Base-by-base conservation (phyloP, 2,329 filamentous ascomycete genomes). In the Aspergillus eucalypticola region DNA sequence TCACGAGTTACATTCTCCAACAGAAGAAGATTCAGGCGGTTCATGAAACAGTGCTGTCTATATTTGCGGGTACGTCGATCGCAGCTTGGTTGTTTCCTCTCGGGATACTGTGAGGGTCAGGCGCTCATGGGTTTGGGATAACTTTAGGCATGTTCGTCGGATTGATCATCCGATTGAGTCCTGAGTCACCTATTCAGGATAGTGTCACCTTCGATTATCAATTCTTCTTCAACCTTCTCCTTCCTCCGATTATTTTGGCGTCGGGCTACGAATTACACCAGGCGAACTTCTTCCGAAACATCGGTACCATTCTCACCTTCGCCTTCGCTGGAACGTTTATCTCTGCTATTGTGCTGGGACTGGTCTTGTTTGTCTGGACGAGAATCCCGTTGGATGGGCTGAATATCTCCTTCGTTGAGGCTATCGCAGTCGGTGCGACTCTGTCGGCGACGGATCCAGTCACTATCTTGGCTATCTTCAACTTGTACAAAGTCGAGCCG, bases 261-360 rank as follows among this genome's bases (percentile, higher is more conserved):
- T 97, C 94, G 15, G 95, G 95, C 57, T 99, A 98, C 79, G 95
- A 99, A 78, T 79, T 99, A 62, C 95, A 99, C 76, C 95, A 99
- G 80, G 93, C 91, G 69, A 99, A 99, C 80, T 99, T 99, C 84
- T 99, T 99, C 79, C 90, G 94, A 66, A 96, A 99, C 72, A 96
- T 98, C 63, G 94, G 95, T 63, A 96, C 92, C 6, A 99, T 99
- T 70, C 82, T 99, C 67, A 98, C 95, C 3, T 99, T 99, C 76
- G 95, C 95, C 27, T 98, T 99, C 74, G 93, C 91, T 53, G 95
- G 95, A 32, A 99, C 95, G 0, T 97, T 99, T 73, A 90, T 99
- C 64, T 99, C 95, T 41, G 95, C 95, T 61, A 84, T 98, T n/a
- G 92, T 97, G 48, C 89, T 99, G 55, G 95, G 92, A 23, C 75